Evolutionary conservation across 2,329 filamentous ascomycete species (phyloP).

Genomic region (Xylariaceae sp.): DNA sequence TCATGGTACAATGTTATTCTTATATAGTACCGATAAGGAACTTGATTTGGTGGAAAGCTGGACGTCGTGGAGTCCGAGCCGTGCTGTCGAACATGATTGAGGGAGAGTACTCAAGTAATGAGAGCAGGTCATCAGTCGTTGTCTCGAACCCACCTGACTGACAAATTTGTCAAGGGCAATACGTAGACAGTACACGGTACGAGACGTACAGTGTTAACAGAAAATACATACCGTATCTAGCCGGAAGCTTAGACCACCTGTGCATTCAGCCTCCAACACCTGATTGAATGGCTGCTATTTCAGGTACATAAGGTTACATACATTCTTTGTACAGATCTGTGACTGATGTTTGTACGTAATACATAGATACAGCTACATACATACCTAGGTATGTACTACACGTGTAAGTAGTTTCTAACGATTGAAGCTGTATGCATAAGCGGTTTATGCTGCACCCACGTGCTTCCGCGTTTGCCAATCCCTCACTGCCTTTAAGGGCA

Average conservation of each 20-base stretch:
- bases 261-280: background rate
- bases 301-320: no score
- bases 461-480: slow-evolving; percentile 21
- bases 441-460: slow-evolving; percentile 24
- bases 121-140: background rate
- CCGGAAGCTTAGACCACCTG: slow-evolving; percentile 6
- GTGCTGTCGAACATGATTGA: background rate
- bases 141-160: background rate
- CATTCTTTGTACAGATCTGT: no score
- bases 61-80: background rate
- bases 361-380: no score
- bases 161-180: background rate
- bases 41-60: background rate
- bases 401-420: no score
- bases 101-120: no score
- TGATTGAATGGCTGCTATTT: no score
- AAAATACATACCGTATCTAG: no score
- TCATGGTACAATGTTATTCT: background rate
- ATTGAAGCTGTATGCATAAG: background rate
- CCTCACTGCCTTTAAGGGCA: no score
- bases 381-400: no score
- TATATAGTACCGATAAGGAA: background rate
- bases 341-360: no score
- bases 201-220: no score
- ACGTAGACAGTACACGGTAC: background rate